phyloP scores from a whole-genome alignment of 371 early-diverging fungal species.

The Syncephalastrum racemosum region DNA sequence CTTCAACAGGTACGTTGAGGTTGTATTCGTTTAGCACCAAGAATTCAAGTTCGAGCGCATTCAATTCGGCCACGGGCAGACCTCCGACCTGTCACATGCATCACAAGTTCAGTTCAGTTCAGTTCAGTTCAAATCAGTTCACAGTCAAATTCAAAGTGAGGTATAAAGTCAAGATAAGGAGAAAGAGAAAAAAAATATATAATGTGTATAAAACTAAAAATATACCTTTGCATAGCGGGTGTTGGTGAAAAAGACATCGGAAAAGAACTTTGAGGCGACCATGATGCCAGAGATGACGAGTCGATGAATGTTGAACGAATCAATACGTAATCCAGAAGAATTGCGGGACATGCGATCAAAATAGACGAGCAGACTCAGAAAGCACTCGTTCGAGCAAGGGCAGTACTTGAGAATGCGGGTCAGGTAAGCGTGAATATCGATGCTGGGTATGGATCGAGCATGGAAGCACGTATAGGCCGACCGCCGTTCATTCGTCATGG shows the following conservation, averaged over 20 bases:
- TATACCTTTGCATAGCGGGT: conserved; percentile 70
- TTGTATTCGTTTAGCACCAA: conserved; percentile 76
- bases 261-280: conserved; percentile 74
- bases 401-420: conserved; percentile 79
- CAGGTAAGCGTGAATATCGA: conserved; percentile 72
- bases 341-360: conserved; percentile 72
- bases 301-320: conserved; percentile 79
- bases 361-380: conserved; percentile 73
- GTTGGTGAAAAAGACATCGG: conserved; percentile 82
- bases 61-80: conserved; percentile 85
- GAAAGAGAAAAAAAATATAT: background rate
- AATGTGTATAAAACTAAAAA: background rate
- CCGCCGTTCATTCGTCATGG: conserved; percentile 1
- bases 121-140: too few species aligned
- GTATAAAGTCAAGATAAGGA: background rate
- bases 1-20: conserved; percentile 67
- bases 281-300: conserved; percentile 71
- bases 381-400: conserved; percentile 79
- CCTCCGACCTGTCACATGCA: conserved; percentile 81
- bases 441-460: conserved; percentile 78
- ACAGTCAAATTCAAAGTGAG: too few species aligned
- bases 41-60: conserved; percentile 86
- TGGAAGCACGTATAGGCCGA: conserved; percentile 61
- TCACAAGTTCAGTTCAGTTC: too few species aligned
- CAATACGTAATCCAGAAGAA: conserved; percentile 55